phyloP scores from a whole-genome alignment of 2,329 filamentous ascomycete genomes.

The Elsinoe perseae region DNA sequence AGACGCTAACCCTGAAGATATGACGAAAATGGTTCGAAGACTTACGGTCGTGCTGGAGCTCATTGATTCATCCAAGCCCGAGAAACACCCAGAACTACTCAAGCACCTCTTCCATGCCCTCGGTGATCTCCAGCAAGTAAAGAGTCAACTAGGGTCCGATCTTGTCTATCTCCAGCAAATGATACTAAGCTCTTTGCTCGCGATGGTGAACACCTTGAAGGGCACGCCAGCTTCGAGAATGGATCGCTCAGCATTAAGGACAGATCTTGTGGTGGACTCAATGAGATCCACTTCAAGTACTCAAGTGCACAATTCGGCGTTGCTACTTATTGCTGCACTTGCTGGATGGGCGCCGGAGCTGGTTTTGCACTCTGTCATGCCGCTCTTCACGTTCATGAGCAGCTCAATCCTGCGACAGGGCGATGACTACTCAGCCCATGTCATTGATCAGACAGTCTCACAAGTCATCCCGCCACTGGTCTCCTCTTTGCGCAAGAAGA shows the following conservation, averaged over 20 bases:
- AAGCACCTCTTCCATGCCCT: constrained; percentile 74
- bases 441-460: constrained; percentile 87
- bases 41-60: constrained; percentile 84
- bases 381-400: constrained; percentile 97
- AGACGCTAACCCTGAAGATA: constrained; percentile 55
- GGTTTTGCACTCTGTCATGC: constrained; percentile 95
- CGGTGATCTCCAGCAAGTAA: constrained; percentile 79
- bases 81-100: constrained; percentile 67
- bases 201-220: constrained; percentile 74
- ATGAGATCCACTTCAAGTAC: constrained; percentile 86
- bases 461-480: constrained; percentile 90
- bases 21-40: constrained; percentile 61
- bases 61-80: constrained; percentile 71
- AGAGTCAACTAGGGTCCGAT: constrained; percentile 72
- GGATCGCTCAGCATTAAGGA: constrained; percentile 71
- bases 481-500: constrained; percentile 68
- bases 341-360: constrained; percentile 83
- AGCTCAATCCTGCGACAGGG: constrained; percentile 83
- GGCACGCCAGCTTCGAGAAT: constrained; percentile 40
- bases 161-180: constrained; percentile 85
- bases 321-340: constrained; percentile 78
- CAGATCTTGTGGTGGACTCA: constrained; percentile 87
- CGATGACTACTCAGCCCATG: constrained; percentile 93
- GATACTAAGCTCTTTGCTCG: constrained; percentile 70
- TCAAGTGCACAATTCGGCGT: constrained; percentile 84